Evolutionary conservation across 495 filamentous ascomycete species (phyloP).

Genomic region (Tuber melanosporum): DNA sequence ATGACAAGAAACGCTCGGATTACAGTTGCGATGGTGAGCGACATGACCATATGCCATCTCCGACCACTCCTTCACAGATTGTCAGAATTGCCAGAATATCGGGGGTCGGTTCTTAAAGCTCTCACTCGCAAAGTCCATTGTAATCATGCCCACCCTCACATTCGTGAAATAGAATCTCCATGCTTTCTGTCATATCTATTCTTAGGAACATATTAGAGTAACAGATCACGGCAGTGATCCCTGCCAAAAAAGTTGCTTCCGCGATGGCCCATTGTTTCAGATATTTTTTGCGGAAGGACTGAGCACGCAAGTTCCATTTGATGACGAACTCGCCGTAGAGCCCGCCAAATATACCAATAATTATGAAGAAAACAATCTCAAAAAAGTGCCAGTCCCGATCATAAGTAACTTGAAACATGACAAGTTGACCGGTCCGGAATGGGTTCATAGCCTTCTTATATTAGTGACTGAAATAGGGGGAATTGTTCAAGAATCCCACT

Average conservation of each 20-base stretch:
- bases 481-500: slow-evolving; percentile 22
- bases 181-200: slow-evolving; percentile 99
- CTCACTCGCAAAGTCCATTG: slow-evolving; percentile 74
- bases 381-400: slow-evolving; percentile 98
- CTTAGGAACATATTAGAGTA: slow-evolving; percentile 93
- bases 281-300: slow-evolving; percentile 93
- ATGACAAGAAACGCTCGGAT: slow-evolving; percentile 81
- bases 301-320: slow-evolving; percentile 90
- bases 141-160: slow-evolving; percentile 92
- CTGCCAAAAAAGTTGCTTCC: slow-evolving; percentile 80
- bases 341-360: slow-evolving; percentile 88
- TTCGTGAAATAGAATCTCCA: slow-evolving; percentile 94
- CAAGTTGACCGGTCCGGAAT: slow-evolving; percentile 93
- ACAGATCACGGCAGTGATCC: slow-evolving; percentile 78
- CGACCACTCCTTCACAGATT: slow-evolving; percentile 39
- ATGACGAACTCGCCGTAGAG: slow-evolving; percentile 96
- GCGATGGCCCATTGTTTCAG: slow-evolving; percentile 74
- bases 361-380: slow-evolving; percentile 84
- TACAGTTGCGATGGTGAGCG: slow-evolving; percentile 71
- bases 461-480: slow-evolving; percentile 2
- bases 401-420: slow-evolving; percentile 98
- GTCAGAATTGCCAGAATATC: slow-evolving; percentile 8
- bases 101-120: slow-evolving; percentile 40
- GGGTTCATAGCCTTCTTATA: slow-evolving; percentile 72
- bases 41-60: slow-evolving; percentile 72